Percentiles rank a stretch among this genome's conserved stretches.
Evolutionary conservation across 768 basidiomycete species (phyloP).

Genomic region (Cystobasidium tubakii): DNA sequence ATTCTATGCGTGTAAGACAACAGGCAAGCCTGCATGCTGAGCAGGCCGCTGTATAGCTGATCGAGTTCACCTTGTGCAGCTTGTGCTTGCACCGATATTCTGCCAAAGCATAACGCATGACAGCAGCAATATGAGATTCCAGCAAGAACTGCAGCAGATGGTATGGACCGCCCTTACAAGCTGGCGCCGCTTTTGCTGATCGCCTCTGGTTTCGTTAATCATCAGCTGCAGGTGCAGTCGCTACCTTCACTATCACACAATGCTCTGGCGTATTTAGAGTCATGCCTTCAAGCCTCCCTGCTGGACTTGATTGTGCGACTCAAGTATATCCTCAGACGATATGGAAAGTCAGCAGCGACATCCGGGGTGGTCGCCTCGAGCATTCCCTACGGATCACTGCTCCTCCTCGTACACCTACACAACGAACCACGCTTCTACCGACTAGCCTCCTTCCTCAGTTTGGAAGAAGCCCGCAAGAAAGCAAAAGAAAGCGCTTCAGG

Average conservation of each 20-base stretch:
- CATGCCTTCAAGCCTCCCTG: constrained; percentile 10
- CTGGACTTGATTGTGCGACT: constrained; percentile 1
- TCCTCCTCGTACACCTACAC: constrained; percentile 21
- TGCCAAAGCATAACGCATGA: background rate
- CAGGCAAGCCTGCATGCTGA: background rate
- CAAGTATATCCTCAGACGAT: background rate
- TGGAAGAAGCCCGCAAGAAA: constrained; percentile 26
- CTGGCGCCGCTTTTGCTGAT: background rate
- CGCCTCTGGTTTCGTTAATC: background rate
- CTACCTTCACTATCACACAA: constrained; percentile 18
- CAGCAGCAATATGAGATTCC: constrained; percentile 13
- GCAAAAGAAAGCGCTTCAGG: constrained; percentile 25
- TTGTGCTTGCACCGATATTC: background rate
- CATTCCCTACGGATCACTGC: constrained; percentile 2
- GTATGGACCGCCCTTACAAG: background rate
- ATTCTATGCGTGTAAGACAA: too few relatives aligned
- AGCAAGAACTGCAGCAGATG: constrained; percentile 34
- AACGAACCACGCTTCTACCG: constrained; percentile 32
- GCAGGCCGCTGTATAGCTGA: background rate
- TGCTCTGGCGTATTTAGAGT: constrained; percentile 11
- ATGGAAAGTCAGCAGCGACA: background rate
- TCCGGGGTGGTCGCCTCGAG: background rate
- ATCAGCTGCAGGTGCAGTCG: constrained; percentile 30
- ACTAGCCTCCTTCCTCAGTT: constrained; percentile 5
- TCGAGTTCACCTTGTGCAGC: background rate